Base-by-base conservation (phyloP, 768 basidiomycete species). In the Rhizopogon rudus region DNA sequence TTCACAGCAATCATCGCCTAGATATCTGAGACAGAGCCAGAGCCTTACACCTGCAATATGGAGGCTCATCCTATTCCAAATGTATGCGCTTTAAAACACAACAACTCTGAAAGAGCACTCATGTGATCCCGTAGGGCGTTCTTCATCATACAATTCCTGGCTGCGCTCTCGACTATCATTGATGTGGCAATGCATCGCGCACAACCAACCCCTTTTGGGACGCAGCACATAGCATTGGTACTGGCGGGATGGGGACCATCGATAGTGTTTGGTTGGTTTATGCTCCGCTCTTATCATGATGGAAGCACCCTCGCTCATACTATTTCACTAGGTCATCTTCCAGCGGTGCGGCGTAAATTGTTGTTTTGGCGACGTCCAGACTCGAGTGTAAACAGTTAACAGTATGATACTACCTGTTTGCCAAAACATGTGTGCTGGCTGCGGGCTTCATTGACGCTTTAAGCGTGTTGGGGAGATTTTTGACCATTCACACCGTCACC, bases 201-300 rank as follows among this genome's bases (percentile, higher is more conserved):
- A 22, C 59, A 60, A 12, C 83, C 86, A 2, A 67, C 77, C 13
- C 70, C 84, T 4, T 79, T 88, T 60, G 85, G 84, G 28, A 80
- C 84, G 29, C 86, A 88, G 56, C 82, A 88, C 63, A 63, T 88
- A 53, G 81, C 82, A 40, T 64, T 87, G 44, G 61, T 87, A 16
- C 66, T 86, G 25, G 75, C 72, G 8, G 82, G 75, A 9, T 87
- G 84, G 85, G 81, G 76, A 6, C 86, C 85, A 7, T 69, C 72
- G 9, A 35, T 87, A 20, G 63, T 84, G 37, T 81, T 86, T 60
- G 77, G 84, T 79, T 53, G 59, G 75, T 62, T 29, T 43, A 8
- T n/a, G 10, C 44, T 35, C 16, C 22, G 6, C 13, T 39, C 29
- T 20, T 20, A 20, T 20, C 20, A 20, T 20, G 17, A 37, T 12